phyloP scores from a whole-genome alignment of 495 filamentous ascomycete genomes.

The Tricharina praecox region DNA sequence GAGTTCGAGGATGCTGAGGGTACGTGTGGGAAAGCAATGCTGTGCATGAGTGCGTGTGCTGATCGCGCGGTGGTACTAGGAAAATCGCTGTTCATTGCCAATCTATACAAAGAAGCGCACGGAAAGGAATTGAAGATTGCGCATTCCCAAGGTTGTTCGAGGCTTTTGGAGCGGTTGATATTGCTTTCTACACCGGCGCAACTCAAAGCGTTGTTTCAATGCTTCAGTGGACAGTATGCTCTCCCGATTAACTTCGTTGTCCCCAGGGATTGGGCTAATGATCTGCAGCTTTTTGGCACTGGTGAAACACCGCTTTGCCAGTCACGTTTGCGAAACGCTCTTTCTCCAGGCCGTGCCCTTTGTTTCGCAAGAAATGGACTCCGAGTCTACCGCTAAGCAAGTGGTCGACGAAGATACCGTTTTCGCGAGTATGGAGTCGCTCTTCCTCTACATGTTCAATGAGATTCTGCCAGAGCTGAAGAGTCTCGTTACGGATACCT shows the following conservation, averaged over 20 bases:
- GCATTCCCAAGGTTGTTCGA: conserved; percentile 82
- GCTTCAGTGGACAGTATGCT: conserved; percentile 59
- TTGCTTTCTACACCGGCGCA: conserved; percentile 60
- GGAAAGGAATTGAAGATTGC: conserved; percentile 94
- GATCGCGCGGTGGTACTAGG: conserved; percentile 31
- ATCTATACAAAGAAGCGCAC: conserved; percentile 67
- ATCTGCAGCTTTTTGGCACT: conserved; percentile 53
- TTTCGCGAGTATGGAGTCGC: conserved; percentile 54
- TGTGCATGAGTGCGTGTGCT: not conserved
- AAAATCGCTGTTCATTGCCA: conserved; percentile 59
- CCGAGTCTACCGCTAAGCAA: conserved; percentile 27
- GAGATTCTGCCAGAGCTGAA: conserved; percentile 71
- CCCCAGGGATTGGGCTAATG: not conserved
- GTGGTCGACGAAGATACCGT: conserved; percentile 28
- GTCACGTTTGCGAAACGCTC: conserved; percentile 88
- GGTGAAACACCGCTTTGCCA: conserved; percentile 86
- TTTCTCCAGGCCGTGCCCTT: conserved; percentile 66
- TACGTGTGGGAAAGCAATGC: not conserved
- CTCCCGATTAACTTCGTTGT: not conserved
- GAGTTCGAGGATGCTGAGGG: conserved; percentile 55
- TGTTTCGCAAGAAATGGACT: conserved; percentile 50
- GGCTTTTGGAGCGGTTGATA: conserved; percentile 81
- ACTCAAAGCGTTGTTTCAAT: conserved; percentile 66
- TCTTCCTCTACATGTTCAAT: conserved; percentile 58
- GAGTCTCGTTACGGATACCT: conserved; percentile 70